A percentile compares a stretch with the other conserved stretches of the same genome.
phyloP scores from a whole-genome alignment of 768 basidiomycete species.

The Tylopilus sp. region DNA sequence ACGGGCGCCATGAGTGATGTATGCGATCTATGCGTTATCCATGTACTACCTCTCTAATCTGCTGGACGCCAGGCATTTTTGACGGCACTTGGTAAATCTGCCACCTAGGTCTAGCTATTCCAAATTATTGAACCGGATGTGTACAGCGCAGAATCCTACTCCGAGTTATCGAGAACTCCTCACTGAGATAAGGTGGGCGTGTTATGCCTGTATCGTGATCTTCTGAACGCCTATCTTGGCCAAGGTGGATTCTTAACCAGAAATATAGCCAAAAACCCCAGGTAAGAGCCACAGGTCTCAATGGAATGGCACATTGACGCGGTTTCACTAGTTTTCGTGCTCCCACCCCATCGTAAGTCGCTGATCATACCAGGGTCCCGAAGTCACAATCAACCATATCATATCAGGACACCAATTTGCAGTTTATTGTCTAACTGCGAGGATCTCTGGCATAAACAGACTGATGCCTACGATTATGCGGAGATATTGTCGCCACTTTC shows the following conservation, averaged over 20 bases:
- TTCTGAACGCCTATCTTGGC: not conserved
- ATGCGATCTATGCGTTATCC: conserved; percentile 22
- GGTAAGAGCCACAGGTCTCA: conserved; percentile 11
- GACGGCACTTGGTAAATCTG: conserved; percentile 43
- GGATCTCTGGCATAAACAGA: not conserved
- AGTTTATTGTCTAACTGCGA: conserved; percentile 26
- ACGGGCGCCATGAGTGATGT: conserved; percentile 83
- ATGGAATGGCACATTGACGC: conserved; percentile 4
- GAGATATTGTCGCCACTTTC: conserved; percentile 8
- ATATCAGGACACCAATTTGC: conserved; percentile 28
- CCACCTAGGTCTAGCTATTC: not conserved
- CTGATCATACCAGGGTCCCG: not conserved
- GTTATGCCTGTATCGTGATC: not conserved
- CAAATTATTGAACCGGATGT: not conserved
- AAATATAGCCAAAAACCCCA: conserved; percentile 61
- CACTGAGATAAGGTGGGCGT: conserved; percentile 40
- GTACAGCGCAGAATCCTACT: conserved; percentile 40
- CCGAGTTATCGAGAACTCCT: conserved; percentile 55
- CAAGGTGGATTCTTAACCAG: conserved; percentile 38
- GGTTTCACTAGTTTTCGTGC: conserved; percentile 34
- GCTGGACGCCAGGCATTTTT: conserved; percentile 49
- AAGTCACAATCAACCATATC: not conserved
- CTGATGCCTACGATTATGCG: not conserved
- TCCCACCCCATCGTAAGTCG: conserved; percentile 41
- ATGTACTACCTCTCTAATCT: not conserved